A percentile compares a stretch with the other conserved stretches of the same genome.
Conservation (phyloP, 2,329 filamentous ascomycete genomes). For the Ilyonectria robusta region DNA sequence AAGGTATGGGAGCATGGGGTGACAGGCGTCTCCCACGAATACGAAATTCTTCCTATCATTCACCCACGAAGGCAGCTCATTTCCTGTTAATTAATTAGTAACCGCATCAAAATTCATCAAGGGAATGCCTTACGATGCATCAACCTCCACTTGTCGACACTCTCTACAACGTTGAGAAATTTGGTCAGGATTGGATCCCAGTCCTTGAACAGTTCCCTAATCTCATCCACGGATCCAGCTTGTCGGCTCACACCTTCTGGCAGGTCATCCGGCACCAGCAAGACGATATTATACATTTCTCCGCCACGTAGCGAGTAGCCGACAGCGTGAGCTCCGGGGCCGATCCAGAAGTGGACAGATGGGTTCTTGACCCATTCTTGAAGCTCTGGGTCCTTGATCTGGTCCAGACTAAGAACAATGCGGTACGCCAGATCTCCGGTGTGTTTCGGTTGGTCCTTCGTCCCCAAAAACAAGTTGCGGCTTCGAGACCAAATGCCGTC, state of each 20-base stretch:
- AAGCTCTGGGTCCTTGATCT: slow-evolving; percentile 66
- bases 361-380: slow-evolving; percentile 66
- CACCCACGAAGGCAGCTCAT: slow-evolving; percentile 68
- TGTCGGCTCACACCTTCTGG: slow-evolving; percentile 66
- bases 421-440: slow-evolving; percentile 78
- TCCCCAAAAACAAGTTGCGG: slow-evolving; percentile 63
- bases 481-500: slow-evolving; percentile 76
- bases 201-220: slow-evolving; percentile 69
- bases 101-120: not conserved
- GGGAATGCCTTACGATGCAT: slow-evolving; percentile 62
- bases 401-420: slow-evolving; percentile 67
- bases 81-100: slow-evolving; percentile 48
- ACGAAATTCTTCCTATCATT: slow-evolving; percentile 66
- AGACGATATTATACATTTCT: slow-evolving; percentile 75
- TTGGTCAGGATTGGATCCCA: slow-evolving; percentile 74
- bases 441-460: slow-evolving; percentile 63
- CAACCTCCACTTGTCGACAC: slow-evolving; percentile 78
- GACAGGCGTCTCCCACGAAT: slow-evolving; percentile 72
- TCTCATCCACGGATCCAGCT: slow-evolving; percentile 70
- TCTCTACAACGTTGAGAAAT: slow-evolving; percentile 65
- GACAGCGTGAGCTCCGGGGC: slow-evolving; percentile 72
- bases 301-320: slow-evolving; percentile 73
- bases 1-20: slow-evolving; percentile 74
- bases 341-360: slow-evolving; percentile 73
- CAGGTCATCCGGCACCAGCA: slow-evolving; percentile 75